Evolutionary conservation across 345 rosid species (phyloP), one percentile per base, ranked within the genome.

Genomic region (Alliaria petiolata): DNA sequence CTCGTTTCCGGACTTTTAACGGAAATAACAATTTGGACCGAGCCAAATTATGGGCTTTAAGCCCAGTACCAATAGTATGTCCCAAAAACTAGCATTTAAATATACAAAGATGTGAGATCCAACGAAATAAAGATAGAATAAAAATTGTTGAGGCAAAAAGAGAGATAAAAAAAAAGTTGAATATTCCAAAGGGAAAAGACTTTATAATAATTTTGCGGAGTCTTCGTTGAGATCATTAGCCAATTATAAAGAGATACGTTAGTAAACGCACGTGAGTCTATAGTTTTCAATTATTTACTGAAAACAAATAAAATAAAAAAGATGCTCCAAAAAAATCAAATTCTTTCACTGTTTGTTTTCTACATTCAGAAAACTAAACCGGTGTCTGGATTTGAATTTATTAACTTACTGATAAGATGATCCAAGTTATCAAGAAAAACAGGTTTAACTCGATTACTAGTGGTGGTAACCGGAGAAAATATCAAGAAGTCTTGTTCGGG

Each of bases 221-320:
- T n/a, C n/a, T 43, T 62, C 39, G 70, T 39, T 62, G 40, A 63
- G 70, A 54, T 46, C 69, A 72, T 16, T 22, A 34, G 54, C 70
- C 64, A 72, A 62, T 72, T 8, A 53, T 0, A 25, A 43, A 53
- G n/a, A 14, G 39, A 19, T 5, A 51, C 69, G 62, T 62, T 40
- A 14, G 19, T 1, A 36, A n/a, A 49, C 30, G 46, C 76, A 71
- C 69, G 54, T 71, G 76, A 42, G 51, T 50, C n/a, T n/a, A n/a
- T n/a, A n/a, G n/a, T n/a, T 58, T 35, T 49, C 34, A 60, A 38
- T 46, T 47, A 22, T 36, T 34, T 8, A 16, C 19, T n/a, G 16
- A 7, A n/a, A 26, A 8, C 31, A 53, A 66, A 20, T 3, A 3
- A 28, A 14, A 28, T 8, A 8, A 61, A 44, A 30, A 38, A n/a